Percentiles rank a stretch among this genome's conserved stretches.
phyloP scores from a whole-genome alignment of 345 rosid species.

The Corymbia maculata region DNA sequence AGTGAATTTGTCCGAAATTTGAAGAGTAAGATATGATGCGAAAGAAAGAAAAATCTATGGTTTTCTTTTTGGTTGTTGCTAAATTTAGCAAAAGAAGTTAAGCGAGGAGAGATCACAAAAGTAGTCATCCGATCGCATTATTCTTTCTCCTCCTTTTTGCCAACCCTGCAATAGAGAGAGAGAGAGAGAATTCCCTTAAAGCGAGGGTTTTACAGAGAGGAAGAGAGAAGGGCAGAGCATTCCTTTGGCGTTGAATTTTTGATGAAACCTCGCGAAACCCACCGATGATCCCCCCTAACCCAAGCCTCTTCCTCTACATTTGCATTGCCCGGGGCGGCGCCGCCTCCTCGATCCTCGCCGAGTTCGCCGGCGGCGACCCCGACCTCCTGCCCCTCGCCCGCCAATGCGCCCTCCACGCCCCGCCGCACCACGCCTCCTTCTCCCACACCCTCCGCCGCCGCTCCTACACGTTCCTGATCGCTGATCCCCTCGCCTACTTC shows the following conservation, averaged over 20 bases:
- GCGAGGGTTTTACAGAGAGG: not conserved
- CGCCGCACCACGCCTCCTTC: slow-evolving; percentile 61
- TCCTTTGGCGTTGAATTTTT: not conserved
- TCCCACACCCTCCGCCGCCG: slow-evolving; percentile 48
- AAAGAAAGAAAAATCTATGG: not conserved
- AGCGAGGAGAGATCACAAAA: not conserved
- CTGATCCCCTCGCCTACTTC: slow-evolving; percentile 51
- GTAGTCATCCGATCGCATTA: not conserved
- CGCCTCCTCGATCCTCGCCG: slow-evolving; percentile 48
- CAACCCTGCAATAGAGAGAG: not conserved
- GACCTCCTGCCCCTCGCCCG: slow-evolving; percentile 45
- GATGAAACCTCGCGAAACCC: not conserved
- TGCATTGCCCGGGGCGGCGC: slow-evolving; percentile 41
- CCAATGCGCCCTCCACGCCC: slow-evolving; percentile 57
- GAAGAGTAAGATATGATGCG: not conserved
- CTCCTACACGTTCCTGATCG: slow-evolving; percentile 55
- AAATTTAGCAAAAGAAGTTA: not conserved
- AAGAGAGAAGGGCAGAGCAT: not conserved
- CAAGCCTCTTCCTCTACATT: slow-evolving; percentile 39
- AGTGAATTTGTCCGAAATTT: not conserved
- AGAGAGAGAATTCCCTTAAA: not conserved
- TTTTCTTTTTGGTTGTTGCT: not conserved
- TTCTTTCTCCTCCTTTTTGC: not conserved
- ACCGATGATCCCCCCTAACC: slow-evolving; percentile 53
- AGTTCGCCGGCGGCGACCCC: slow-evolving; percentile 38